Base-by-base conservation (phyloP, 371 early-diverging fungal genomes). In the Fennellomyces sp. region DNA sequence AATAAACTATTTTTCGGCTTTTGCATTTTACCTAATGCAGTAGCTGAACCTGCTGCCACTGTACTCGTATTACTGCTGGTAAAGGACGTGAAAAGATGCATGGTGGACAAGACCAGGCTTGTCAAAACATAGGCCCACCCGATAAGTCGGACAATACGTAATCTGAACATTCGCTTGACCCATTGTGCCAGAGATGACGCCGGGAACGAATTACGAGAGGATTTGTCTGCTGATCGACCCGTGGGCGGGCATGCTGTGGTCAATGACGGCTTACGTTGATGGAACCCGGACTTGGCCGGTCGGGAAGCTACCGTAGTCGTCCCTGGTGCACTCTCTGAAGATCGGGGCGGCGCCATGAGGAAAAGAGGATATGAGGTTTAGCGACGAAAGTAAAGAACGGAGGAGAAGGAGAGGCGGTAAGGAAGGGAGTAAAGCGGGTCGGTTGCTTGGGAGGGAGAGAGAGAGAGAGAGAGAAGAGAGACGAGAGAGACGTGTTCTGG, bases 181-280 rank as follows among this genome's bases (percentile, higher is more conserved):
- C 56, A 61, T 35, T 56, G 33, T 12, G 55, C 12, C 13, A n/a
- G 23, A 5, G 60, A 56, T 35, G 61, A 57, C 8, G 55, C 49
- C 17, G 38, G 33, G 25, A 47, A 39, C 10, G 55, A 26, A 58
- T 58, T 42, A 48, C 48, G 53, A 36, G 62, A n/a, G n/a, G n/a
- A 36, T 38, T 26, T 41, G 12, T 63, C 31, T 31, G 29, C 13
- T 26, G 26, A 35, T 19, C 25, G 53, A 23, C 62, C 64, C 0
- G 64, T 49, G 3, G 75, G 71, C 27, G 70, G 69, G 56, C 70
- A 74, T 29, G 60, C 60, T 2, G 71, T 63, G 3, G 75, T 68
- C 35, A 75, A 55, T 2, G 75, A 75, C 29, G 64, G 50, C 50
- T 65, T 75, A 25, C 75, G 64, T 58, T 75, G 70, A 53, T 75